Conservation (phyloP, 2,329 filamentous ascomycete genomes). For the Colletotrichum gigasporum region DNA sequence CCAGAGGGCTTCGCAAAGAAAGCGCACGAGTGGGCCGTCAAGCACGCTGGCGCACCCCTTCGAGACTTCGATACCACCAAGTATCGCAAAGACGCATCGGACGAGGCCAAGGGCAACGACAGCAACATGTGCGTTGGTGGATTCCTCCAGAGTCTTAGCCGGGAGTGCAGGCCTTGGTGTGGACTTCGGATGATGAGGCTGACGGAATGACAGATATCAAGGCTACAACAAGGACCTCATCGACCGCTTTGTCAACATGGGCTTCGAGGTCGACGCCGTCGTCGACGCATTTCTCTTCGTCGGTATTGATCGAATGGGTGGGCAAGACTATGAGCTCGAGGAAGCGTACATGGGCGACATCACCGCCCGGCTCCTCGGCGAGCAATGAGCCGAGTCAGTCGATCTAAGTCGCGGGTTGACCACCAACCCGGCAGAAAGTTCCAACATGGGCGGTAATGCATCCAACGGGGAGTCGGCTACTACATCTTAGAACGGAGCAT, state of each 20-base stretch:
- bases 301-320: slow-evolving; percentile 81
- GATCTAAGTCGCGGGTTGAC: no score
- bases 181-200: neutral
- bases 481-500: slow-evolving; percentile 15
- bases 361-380: slow-evolving; percentile 84
- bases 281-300: slow-evolving; percentile 85
- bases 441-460: neutral
- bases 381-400: slow-evolving; percentile 59
- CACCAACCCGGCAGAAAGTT: no score
- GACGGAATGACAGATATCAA: slow-evolving; percentile 68
- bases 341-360: slow-evolving; percentile 92
- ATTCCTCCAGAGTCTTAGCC: no score
- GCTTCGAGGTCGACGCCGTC: slow-evolving; percentile 87
- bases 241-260: slow-evolving; percentile 88
- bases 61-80: slow-evolving; percentile 47
- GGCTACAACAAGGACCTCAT: slow-evolving; percentile 89
- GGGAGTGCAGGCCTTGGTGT: no score
- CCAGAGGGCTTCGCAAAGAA: slow-evolving; percentile 82
- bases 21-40: slow-evolving; percentile 90
- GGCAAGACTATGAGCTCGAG: slow-evolving; percentile 86
- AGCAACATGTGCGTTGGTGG: slow-evolving; percentile 54
- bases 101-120: slow-evolving; percentile 63
- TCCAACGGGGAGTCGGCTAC: slow-evolving; percentile 15
- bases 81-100: slow-evolving; percentile 60
- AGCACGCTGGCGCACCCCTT: slow-evolving; percentile 79